These are phyloP conservation scores for Castanopsis chinensis DNA, from an alignment of 306 rosid species.

Conservation along the genomic window DNA sequence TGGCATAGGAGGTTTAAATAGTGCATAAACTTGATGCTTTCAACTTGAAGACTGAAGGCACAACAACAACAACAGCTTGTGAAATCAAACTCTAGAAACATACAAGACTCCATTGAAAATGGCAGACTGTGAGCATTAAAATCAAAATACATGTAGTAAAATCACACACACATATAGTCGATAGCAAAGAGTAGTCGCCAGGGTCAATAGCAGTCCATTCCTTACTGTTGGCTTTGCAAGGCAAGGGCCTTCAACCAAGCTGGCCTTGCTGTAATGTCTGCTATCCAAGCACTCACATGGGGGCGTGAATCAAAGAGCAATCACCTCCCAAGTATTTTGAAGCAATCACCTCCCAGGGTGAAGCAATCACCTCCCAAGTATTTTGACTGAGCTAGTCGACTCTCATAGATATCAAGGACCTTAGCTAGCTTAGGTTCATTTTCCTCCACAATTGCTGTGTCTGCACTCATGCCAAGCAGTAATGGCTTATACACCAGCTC, in stretches of 20 bases:
- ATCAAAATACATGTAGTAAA: not conserved
- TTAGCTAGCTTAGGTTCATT: conserved; percentile 38
- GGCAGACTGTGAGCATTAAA: not conserved
- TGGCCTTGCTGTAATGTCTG: conserved; percentile 63
- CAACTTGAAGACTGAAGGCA: too few relatives aligned
- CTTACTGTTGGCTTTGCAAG: conserved; percentile 10
- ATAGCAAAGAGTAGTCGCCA: not conserved
- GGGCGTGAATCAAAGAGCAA: conserved; percentile 38
- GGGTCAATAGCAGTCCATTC: not conserved
- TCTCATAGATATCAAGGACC: conserved; percentile 64
- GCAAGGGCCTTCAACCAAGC: conserved; percentile 66
- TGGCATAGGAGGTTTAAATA: too few relatives aligned
- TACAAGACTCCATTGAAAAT: not conserved
- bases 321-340: conserved; percentile 67
- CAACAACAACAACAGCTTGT: too few relatives aligned
- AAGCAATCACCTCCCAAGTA: conserved; percentile 59
- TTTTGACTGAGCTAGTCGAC: conserved; percentile 42
- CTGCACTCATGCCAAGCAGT: conserved; percentile 22
- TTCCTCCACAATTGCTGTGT: conserved; percentile 51
- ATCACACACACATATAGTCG: not conserved
- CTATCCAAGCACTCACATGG: conserved; percentile 57
- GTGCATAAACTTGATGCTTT: too few relatives aligned
- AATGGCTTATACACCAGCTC: conserved; percentile 42
- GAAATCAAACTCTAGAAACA: not conserved
- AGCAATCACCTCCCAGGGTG: conserved; percentile 56